Evolutionary conservation across 805 yeast genomes (phyloP).

Genomic region (Geotrichum ghanense): DNA sequence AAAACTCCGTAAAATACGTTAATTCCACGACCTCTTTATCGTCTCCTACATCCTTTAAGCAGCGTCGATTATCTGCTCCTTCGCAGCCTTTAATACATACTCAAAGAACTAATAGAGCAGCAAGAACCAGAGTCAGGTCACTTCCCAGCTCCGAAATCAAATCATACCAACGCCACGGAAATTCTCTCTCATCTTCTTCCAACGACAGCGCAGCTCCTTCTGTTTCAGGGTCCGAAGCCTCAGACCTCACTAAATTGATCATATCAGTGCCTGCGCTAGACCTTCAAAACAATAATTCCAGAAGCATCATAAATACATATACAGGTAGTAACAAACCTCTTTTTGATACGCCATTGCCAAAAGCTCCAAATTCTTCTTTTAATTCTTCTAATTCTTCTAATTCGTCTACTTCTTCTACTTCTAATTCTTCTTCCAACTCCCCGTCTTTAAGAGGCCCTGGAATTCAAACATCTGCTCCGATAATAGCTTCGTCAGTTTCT

Average conservation of each 20-base stretch:
- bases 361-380: neutral
- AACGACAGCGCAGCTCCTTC: neutral
- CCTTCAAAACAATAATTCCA: neutral
- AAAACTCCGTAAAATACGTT: neutral
- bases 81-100: neutral
- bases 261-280: neutral
- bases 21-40: neutral
- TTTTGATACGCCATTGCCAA: neutral
- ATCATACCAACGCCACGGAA: neutral
- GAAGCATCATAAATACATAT: neutral
- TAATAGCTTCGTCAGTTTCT: constrained; percentile 10
- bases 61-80: neutral
- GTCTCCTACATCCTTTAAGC: neutral
- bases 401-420: too few relatives aligned
- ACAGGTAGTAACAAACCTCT: neutral
- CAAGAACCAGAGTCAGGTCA: neutral
- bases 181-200: neutral
- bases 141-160: neutral
- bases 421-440: too few relatives aligned
- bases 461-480: constrained; percentile 32
- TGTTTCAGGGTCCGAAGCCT: neutral
- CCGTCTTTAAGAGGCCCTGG: too few relatives aligned
- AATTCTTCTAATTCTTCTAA: too few relatives aligned
- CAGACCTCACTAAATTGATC: neutral
- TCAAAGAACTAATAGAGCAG: neutral